Evolutionary conservation across 2,329 filamentous ascomycete species (phyloP), one percentile per base, ranked within the genome.

Genomic region (Lachnellula subtilissima): DNA sequence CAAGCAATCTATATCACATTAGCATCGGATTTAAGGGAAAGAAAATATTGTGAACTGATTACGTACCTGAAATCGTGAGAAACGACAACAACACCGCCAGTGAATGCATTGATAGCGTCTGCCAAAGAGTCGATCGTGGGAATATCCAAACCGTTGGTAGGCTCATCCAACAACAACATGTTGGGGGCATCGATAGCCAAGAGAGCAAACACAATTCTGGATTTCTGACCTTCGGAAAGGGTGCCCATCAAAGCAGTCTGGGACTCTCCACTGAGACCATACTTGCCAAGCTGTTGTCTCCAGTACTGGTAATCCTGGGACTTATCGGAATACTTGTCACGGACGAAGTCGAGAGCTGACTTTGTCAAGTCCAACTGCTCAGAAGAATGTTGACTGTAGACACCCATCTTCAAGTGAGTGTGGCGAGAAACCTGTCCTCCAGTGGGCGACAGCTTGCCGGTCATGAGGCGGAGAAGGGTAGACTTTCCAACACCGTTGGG

Each of bases 401-500:
- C 82, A 71, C 94, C 94, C 59, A 99, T 86, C 84, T 97, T 99
- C 80, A 99, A 84, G 78, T 99, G 94, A 54, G 94, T 97, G 81
- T 99, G 95, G 62, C 92, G 87, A 64, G 86, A 89, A 64, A 99
- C 91, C 60, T 81, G 78, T 66, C 94, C 94, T 55, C 77, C 78
- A 45, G 90, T 96, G 46, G 94, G 89, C 35, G 86, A 91, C 53
- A 97, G 84, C 78, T 94, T 91, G 75, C 91, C 92, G 14, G 93
- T 97, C 90, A 99, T 97, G 66, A 99, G 85, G 66, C 90, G 88
- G 62, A 99, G 86, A 56, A 97, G 83, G 14, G 94, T 97, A 23
- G 94, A 97, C 81, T 99, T 99, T 74, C 94, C 94, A 57, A 97
- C 94, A 91, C 94, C 94, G 76, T 97, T 97, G 73, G 94, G 94